Base-by-base conservation (phyloP, 208 protist genomes). In the Leishmania lainsoni region DNA sequence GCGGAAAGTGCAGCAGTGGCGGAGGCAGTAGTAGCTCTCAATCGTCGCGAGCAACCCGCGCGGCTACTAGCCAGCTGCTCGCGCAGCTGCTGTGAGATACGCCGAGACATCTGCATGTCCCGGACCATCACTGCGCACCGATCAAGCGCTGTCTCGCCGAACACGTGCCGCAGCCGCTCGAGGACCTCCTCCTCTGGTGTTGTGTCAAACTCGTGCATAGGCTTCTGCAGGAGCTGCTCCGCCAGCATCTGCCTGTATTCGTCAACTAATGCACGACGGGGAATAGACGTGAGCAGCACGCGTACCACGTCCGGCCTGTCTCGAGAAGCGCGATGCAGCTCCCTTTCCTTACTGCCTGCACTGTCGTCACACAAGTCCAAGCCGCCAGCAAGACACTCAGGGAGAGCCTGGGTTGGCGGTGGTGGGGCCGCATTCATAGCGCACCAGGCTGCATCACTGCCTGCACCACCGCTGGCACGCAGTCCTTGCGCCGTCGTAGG, bases 111-210 rank as follows among this genome's bases (percentile, higher is more conserved):
- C 81, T 95, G 89, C 52, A 97, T 80, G 75, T 97, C 94, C 29
- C 91, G 89, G 59, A 97, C 79, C 93, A 97, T 97, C 63, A 97
- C 93, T 8, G 89, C 86, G 71, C 94, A 97, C 22, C 86, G 83
- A 65, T 88, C 80, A 26, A 97, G 79, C 39, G 87, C 84, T 68
- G 92, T 88, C 83, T 95, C 93, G 71, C 94, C 94, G 52, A 97
- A 92, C 17, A 89, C 90, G 77, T 93, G 95, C 81, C 93, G 93
- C n/a, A 97, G 83, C 48, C 94, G 91, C 81, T 97, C 94, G 49
- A 96, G 85, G 42, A 96, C 92, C 81, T 97, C 94, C 76, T 96
- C 93, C 79, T 96, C 93, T 5, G 84, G 77, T 0, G 89, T 92
- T 26, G 92, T 95, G 85, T 96, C 91, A 77, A 96, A 97, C 77